Base-by-base conservation (phyloP, 306 rosid species). In the Quercus bicolor region DNA sequence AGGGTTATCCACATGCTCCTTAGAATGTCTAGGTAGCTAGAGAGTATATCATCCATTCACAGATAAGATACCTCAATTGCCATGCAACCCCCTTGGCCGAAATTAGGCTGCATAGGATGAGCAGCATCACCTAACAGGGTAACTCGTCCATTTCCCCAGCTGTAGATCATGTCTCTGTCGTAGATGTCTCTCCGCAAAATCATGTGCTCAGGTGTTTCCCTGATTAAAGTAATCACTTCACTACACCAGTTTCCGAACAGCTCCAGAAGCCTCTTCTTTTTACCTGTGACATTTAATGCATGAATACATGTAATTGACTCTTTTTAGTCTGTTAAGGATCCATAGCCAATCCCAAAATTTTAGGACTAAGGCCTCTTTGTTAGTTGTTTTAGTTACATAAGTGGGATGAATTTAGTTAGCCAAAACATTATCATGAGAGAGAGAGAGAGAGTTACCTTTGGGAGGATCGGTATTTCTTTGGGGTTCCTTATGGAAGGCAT, bases 81-180 rank as follows among this genome's bases (percentile, higher is more conserved):
- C 86, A 83, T 77, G 28, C 89, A 86, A 10, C 86, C 89, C 3
- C 89, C 85, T 24, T 83, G 83, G 75, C 89, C 86, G 34, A 86
- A 84, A 77, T 86, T 86, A 53, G 89, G 86, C 75, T 86, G 89
- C 89, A 86, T 83, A 31, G 89, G 86, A 74, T 86, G 89, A 55
- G 86, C 75, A 43, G 89, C 89, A 83, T 83, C 86, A 62, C 89
- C 89, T 74, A 86, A 48, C 54, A 86, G 75, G 56, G 81, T 82
- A 21, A 86, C 89, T 69, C 89, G 79, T 6, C 84, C 86, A 79
- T 77, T 57, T 68, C 89, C 86, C 86, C 89, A 82, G 6, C 80
- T 54, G 62, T 70, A 5, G 70, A 73, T 79, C 74, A 86, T 79
- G 70, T 86, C 89, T 52, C 86, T 82, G 60, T 86, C 89, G 62